Evolutionary conservation across 75 land plant species (phyloP).

Genomic region (Selaginella tamariscina): DNA sequence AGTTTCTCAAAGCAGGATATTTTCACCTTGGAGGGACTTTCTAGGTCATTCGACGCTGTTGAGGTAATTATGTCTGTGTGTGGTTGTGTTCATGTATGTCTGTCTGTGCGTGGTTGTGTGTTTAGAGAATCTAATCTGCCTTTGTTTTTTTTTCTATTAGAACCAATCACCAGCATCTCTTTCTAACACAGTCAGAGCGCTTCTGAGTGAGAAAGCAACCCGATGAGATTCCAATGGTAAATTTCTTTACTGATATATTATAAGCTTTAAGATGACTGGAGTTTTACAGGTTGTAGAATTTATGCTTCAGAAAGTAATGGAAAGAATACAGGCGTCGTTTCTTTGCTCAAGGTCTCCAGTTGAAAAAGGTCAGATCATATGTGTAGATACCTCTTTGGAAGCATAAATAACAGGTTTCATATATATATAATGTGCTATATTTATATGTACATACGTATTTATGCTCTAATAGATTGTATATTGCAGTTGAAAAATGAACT

Average conservation of each 20-base stretch:
- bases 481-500: neutral
- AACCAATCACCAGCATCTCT: neutral
- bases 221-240: conserved; percentile 5
- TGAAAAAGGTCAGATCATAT: conserved; percentile 16
- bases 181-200: neutral
- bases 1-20: neutral
- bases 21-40: neutral
- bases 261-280: neutral
- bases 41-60: neutral
- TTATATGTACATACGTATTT: neutral
- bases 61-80: too few relatives aligned
- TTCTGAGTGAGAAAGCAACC: conserved; percentile 1
- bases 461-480: too few relatives aligned
- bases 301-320: conserved; percentile 33
- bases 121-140: neutral
- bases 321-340: conserved; percentile 29
- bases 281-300: conserved; percentile 42
- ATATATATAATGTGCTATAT: too few relatives aligned
- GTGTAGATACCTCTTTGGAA: neutral
- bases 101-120: too few relatives aligned
- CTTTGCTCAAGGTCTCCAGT: conserved; percentile 31
- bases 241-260: neutral
- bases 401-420: too few relatives aligned
- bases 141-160: neutral
- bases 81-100: too few relatives aligned